Evolutionary conservation across 805 yeast species (phyloP).

Genomic region (Kluyveromyces aestuarii): DNA sequence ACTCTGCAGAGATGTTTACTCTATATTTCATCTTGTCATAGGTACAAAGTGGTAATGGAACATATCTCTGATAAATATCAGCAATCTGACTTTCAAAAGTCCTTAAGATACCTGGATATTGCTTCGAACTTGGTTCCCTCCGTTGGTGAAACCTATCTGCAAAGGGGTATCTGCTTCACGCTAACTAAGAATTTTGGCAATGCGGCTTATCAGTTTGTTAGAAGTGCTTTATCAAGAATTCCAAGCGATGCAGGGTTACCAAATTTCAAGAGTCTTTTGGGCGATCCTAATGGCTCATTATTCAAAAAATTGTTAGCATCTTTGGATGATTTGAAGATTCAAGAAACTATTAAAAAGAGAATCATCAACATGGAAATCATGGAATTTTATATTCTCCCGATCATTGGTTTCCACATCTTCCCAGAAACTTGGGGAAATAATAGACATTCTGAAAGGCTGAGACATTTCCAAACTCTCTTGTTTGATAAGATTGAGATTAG

Average conservation of each 20-base stretch:
- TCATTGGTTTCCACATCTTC: slow-evolving; percentile 20
- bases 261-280: slow-evolving; percentile 34
- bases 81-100: slow-evolving; percentile 35
- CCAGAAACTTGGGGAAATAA: slow-evolving; percentile 17
- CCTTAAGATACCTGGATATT: slow-evolving; percentile 39
- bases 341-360: slow-evolving; percentile 16
- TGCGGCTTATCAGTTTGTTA: slow-evolving; percentile 26
- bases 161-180: slow-evolving; percentile 20
- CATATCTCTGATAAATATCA: slow-evolving; percentile 30
- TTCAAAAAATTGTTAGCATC: slow-evolving; percentile 16
- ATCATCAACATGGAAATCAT: slow-evolving; percentile 26
- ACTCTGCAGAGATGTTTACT: slow-evolving; percentile 26
- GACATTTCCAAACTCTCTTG: slow-evolving; percentile 11
- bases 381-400: slow-evolving; percentile 23
- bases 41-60: slow-evolving; percentile 46
- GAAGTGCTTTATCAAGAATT: slow-evolving; percentile 48
- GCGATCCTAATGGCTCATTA: slow-evolving; percentile 27
- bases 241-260: slow-evolving; percentile 38
- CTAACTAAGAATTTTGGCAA: slow-evolving; percentile 18
- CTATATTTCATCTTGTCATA: slow-evolving; percentile 48
- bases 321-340: slow-evolving; percentile 13
- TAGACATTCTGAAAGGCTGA: slow-evolving; percentile 2
- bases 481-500: slow-evolving; percentile 19
- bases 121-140: slow-evolving; percentile 56
- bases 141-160: slow-evolving; percentile 46